These are phyloP conservation scores for Aspergillus candidus DNA, from an alignment of 2,329 filamentous ascomycete genomes.

Conservation along the genomic window DNA sequence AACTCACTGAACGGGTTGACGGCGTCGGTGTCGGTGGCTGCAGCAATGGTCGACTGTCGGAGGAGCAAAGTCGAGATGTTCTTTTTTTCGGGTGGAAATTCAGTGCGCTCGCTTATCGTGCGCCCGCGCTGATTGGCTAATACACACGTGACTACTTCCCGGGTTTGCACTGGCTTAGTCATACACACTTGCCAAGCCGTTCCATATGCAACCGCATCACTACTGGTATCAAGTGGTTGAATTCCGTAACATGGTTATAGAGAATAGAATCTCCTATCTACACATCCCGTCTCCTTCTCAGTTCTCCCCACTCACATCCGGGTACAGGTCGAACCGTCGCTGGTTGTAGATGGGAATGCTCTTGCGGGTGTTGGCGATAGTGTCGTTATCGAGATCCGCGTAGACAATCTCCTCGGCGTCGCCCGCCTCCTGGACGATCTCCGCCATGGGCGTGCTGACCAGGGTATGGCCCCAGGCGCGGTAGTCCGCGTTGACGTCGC, in stretches of 20 bases:
- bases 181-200: too few relatives aligned
- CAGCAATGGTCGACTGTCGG: conserved; percentile 31
- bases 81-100: conserved; percentile 28
- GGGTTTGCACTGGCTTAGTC: not conserved
- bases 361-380: conserved; percentile 68
- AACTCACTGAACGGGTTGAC: conserved; percentile 32
- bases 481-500: conserved; percentile 71
- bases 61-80: conserved; percentile 17
- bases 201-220: too few relatives aligned
- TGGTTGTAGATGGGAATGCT: conserved; percentile 80
- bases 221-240: too few relatives aligned
- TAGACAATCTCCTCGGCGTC: conserved; percentile 72
- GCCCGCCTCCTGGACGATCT: conserved; percentile 70
- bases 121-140: conserved; percentile 23
- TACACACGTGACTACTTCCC: conserved; percentile 2
- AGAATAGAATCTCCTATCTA: conserved; percentile 5
- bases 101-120: conserved; percentile 33
- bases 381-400: conserved; percentile 61
- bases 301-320: conserved; percentile 65
- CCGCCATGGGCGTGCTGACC: conserved; percentile 79
- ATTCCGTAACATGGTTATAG: not conserved
- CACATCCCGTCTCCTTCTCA: conserved; percentile 30
- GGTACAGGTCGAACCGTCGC: conserved; percentile 90
- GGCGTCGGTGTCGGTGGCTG: conserved; percentile 35
- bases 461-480: conserved; percentile 90